Evolutionary conservation across 768 basidiomycete genomes (phyloP), one percentile per base, ranked within the genome.

Genomic region (Pholiota conissans): DNA sequence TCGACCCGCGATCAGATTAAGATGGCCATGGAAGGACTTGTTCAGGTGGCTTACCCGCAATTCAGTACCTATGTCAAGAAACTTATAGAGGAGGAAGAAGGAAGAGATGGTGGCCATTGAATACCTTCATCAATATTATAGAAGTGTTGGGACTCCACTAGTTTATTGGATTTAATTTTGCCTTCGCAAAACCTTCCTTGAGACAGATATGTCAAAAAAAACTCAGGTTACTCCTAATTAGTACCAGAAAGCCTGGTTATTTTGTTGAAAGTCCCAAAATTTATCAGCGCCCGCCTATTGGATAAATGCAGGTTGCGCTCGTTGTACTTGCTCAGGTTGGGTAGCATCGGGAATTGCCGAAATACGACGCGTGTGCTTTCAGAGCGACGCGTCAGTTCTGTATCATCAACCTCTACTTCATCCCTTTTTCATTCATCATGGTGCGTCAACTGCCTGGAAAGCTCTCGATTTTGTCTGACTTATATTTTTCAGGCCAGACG

Each of bases 401-500:
- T 51, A 56, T 57, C 48, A 57, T 55, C 58, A 59, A 6, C 59
- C 52, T 27, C 42, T 56, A 40, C 32, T 53, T 55, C 56, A 54
- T 57, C 46, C 63, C 67, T 53, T 55, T 62, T 54, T 64, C 65
- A 66, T 70, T 68, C 67, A 78, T 58, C 68, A 85, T 85, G 84
- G 83, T 83, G 68, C 26, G 81, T 67, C 48, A 11, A 9, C 18
- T 49, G 49, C 57, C 22, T n/a, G 2, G 4, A 27, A 29, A 34
- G 7, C 20, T 11, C 9, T n/a, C 5, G 20, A 32, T 22, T 56
- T 18, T n/a, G 7, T 22, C 49, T 16, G 14, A 32, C 42, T 50
- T 62, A 37, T 60, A 61, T 28, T 1, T 24, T 26, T 47, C 52
- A 94, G 94, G 91, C 94, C 66, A 87, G 94, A 83, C 84, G 94